Percentiles rank a stretch among this genome's conserved stretches.
Evolutionary conservation across 306 rosid species (phyloP).

Genomic region (Oxytropis ochrocephala): DNA sequence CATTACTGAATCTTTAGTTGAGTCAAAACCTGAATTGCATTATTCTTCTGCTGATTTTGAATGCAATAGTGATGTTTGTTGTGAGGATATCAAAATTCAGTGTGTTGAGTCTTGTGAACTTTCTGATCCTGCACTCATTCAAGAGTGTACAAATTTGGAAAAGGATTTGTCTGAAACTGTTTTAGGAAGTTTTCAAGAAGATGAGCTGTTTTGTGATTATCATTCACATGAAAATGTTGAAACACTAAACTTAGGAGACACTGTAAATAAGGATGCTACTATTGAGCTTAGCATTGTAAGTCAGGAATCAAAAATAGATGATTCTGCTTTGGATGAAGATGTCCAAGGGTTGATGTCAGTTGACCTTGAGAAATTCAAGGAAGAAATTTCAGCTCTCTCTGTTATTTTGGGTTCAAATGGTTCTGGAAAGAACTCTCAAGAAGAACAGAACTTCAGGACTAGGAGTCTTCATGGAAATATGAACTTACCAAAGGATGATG

Average conservation of each 20-base stretch:
- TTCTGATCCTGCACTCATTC: background rate
- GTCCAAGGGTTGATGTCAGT: slow-evolving; percentile 18
- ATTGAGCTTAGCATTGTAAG: background rate
- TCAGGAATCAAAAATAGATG: slow-evolving; percentile 14
- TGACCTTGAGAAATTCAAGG: slow-evolving; percentile 33
- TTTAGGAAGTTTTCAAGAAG: slow-evolving; percentile 12
- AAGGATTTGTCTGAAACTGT: slow-evolving; percentile 9
- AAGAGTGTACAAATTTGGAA: slow-evolving; percentile 18
- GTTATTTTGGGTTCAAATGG: slow-evolving; percentile 22
- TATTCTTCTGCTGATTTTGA: slow-evolving; percentile 25
- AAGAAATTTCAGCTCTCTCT: slow-evolving; percentile 35
- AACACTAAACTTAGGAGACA: slow-evolving; percentile 6
- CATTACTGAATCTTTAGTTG: background rate
- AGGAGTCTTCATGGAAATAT: slow-evolving; percentile 11
- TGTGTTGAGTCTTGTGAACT: slow-evolving; percentile 20
- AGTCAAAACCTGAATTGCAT: slow-evolving; percentile 7
- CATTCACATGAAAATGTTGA: background rate
- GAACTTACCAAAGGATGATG: slow-evolving; percentile 14
- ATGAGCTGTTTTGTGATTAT: slow-evolving; percentile 10
- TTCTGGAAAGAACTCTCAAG: slow-evolving; percentile 21
- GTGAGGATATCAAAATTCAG: slow-evolving; percentile 13
- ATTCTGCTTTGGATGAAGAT: slow-evolving; percentile 20
- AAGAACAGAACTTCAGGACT: background rate
- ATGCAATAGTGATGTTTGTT: slow-evolving; percentile 13
- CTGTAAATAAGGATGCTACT: background rate